Evolutionary conservation across 2,329 filamentous ascomycete species (phyloP), one percentile per base, ranked within the genome.

Genomic region (Cladosporium sp.): DNA sequence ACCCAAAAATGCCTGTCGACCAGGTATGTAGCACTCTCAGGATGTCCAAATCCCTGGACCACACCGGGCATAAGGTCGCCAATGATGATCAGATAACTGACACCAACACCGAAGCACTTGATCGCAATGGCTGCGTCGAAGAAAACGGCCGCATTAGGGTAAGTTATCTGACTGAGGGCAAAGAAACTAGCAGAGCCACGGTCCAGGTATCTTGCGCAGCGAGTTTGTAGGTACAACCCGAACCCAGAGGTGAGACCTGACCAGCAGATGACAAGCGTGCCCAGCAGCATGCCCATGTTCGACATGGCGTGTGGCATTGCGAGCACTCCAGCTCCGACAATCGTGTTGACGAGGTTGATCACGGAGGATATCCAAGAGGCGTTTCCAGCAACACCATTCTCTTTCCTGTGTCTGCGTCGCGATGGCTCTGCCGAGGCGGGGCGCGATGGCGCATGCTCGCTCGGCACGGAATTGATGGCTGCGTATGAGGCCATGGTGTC

Each of bases 11-110:
- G 86, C 43, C 93, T 82, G 65, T 97, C 90, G 38, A 92, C 78
- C 55, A 97, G 72, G 63, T 92, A 97, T 38, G 85, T 72, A 2
- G 80, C 76, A 15, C 77, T 79, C 16, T 80, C 79, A 43, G 75
- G 72, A 41, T 79, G 77, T 54, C 82, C 80, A 68, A 98, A 92
- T 4, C 91, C 93, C 53, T 82, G 73, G 19, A 93, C 83, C 8
- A 98, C 93, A 33, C 90, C 92, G 1, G 93, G 93, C 93, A 98
- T 98, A 55, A 98, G 74, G 67, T 98, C 93, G 43, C 93, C 93
- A 59, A 98, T 97, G 63, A 98, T 97, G 64, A 98, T 98, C 61
- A 98, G 80, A 71, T 98, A 98, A 61, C 90, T 96, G 53, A 97
- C 88, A 18, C 88, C 93, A 8, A 98, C 93, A 32, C 93, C 93